phyloP scores from a whole-genome alignment of 768 basidiomycete genomes.

The Scleroderma citrinum region DNA sequence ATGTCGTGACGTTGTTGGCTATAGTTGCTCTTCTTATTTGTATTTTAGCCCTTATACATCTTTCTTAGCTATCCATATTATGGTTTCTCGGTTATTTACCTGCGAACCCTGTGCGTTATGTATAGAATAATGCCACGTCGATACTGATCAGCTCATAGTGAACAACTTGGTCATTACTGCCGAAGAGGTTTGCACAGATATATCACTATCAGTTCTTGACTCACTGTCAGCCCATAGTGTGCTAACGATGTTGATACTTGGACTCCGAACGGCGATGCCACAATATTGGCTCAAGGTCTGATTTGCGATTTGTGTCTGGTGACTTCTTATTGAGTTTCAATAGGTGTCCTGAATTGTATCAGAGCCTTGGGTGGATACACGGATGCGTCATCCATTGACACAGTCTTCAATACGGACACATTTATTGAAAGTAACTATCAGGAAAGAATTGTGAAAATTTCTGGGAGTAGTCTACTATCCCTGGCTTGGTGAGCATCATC shows the following conservation, averaged over 20 bases:
- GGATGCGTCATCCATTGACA: conserved; percentile 39
- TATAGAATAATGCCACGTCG: neutral
- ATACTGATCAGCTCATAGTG: conserved; percentile 33
- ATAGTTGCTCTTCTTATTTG: neutral
- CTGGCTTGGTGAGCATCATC: conserved; percentile 48
- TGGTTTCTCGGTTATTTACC: conserved; percentile 50
- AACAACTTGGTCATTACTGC: conserved; percentile 50
- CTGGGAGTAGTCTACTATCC: conserved; percentile 46
- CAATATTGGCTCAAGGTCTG: conserved; percentile 49
- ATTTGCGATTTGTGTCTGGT: conserved; percentile 1
- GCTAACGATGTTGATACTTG: conserved; percentile 50
- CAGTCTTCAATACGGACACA: conserved; percentile 53
- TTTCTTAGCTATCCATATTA: conserved; percentile 50
- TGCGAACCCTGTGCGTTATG: conserved; percentile 52
- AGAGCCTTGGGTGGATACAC: conserved; percentile 63
- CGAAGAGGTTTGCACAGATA: conserved; percentile 46
- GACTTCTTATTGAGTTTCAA: neutral
- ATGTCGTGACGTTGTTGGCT: conserved; percentile 2
- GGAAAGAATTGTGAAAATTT: conserved; percentile 35
- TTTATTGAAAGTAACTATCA: conserved; percentile 55
- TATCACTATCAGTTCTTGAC: neutral
- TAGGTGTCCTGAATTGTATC: conserved; percentile 57
- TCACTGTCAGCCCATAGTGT: conserved; percentile 33
- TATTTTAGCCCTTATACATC: conserved; percentile 51
- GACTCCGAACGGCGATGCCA: conserved; percentile 49